Evolutionary conservation across 2,329 filamentous ascomycete genomes (phyloP).

Genomic region (Verticillium nubilum): DNA sequence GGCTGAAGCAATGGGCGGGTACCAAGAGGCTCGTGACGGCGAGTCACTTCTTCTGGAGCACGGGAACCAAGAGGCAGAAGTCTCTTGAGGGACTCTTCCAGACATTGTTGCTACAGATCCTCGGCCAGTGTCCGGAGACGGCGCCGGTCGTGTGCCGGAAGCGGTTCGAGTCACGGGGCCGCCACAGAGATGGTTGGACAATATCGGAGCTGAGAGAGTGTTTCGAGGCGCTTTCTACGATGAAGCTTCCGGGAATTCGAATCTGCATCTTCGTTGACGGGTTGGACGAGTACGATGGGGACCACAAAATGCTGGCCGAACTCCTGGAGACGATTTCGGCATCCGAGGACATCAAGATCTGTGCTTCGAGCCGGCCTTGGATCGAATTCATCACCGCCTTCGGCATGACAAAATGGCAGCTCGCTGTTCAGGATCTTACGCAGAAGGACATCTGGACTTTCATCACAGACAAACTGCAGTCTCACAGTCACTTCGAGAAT

Average conservation of each 20-base stretch:
- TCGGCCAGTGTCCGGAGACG: not conserved
- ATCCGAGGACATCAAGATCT: constrained; percentile 20
- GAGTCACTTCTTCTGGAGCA: constrained; percentile 35
- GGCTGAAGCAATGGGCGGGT: constrained; percentile 27
- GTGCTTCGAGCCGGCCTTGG: constrained; percentile 26
- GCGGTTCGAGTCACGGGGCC: not conserved
- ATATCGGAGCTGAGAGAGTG: not conserved
- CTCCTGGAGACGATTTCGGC: constrained; percentile 12
- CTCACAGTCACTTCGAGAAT: not conserved
- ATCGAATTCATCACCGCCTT: constrained; percentile 19
- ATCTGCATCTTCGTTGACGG: constrained; percentile 23
- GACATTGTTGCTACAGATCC: constrained; percentile 9
- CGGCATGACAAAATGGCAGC: not conserved
- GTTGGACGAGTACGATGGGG: constrained; percentile 26
- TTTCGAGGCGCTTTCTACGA: not conserved
- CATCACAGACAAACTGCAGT: not conserved
- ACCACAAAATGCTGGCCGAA: constrained; percentile 19
- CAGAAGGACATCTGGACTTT: constrained; percentile 20
- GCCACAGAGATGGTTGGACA: not conserved
- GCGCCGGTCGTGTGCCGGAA: not conserved
- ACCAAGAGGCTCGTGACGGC: constrained; percentile 20
- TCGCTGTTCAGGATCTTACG: constrained; percentile 2
- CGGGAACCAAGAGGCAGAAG: constrained; percentile 30
- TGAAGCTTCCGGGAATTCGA: not conserved
- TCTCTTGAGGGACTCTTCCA: constrained; percentile 32